Evolutionary conservation across 2,329 filamentous ascomycete genomes (phyloP), one percentile per base, ranked within the genome.

Genomic region (Falciphora oryzae): DNA sequence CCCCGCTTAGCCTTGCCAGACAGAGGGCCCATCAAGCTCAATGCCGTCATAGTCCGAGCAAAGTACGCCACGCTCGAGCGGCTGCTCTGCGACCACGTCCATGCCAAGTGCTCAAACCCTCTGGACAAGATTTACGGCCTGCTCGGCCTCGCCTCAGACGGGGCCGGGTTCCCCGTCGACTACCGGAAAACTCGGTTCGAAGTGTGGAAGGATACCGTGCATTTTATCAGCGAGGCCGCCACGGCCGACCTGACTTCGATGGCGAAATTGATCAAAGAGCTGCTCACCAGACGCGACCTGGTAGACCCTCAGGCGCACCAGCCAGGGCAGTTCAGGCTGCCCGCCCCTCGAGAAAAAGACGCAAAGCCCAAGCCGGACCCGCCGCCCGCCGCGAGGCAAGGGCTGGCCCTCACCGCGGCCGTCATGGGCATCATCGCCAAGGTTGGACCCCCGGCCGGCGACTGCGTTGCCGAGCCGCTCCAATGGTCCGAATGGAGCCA

Each of bases 111-210:
- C 63, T 67, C 67, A 59, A 73, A 75, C 14, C 69, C 62, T 14
- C 69, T 67, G 31, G 73, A 75, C 63, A 74, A 74, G 56, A 65
- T 75, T 5, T 75, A 73, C 65, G 73, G 70, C 1, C 67, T 75
- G 1, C 64, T 74, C 25, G 71, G 73, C 0, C 63, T 75, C 6
- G 70, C 73, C 18, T 62, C 63, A 5, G 72, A 74, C 59, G 67
- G 67, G 35, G 62, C 65, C 0, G 67, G 67, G 1, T 73, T 73
- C 44, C 68, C 71, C 0, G 68, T 73, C 56, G 71, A 74, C 63
- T 73, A 75, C 62, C 28, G 64, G 5, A 74, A 71, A 64, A 63
- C 69, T 2, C 53, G 68, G 2, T 68, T 68, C 14, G 65, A 73
- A 29, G 68, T 74, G 7, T 75, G 70, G 72, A 68, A 65, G 1